Percentiles rank a stretch among this genome's conserved stretches.
Conservation (phyloP, 169 alveolate genomes). For the Besnoitia besnoiti region DNA sequence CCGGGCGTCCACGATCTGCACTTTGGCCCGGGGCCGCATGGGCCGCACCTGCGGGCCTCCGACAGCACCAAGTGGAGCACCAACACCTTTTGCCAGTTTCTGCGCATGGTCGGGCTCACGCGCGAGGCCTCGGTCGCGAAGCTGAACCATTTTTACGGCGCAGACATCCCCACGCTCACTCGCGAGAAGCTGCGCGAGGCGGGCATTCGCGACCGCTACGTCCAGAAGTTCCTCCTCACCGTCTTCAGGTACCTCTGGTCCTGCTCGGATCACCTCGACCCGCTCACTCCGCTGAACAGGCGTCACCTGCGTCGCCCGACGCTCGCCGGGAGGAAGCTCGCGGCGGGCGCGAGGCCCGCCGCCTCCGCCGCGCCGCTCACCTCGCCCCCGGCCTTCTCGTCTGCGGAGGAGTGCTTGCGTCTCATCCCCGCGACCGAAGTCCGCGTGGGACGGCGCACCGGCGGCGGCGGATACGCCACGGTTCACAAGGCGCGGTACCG, state of each 20-base stretch:
- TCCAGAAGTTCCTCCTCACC: constrained; percentile 22
- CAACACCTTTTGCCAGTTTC: constrained; percentile 14
- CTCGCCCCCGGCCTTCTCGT: neutral
- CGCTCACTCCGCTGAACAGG: constrained; percentile 36
- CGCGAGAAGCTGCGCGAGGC: neutral
- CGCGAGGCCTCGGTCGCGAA: constrained; percentile 28
- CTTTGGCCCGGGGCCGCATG: neutral
- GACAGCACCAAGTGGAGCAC: constrained; percentile 50
- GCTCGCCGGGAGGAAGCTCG: neutral
- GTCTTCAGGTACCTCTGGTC: constrained; percentile 46
- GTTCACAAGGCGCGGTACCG: constrained; percentile 38
- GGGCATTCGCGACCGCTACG: constrained; percentile 21
- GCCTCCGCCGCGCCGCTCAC: neutral
- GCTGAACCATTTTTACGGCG: neutral
- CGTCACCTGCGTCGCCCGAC: neutral
- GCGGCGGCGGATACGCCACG: constrained; percentile 51
- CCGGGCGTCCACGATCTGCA: neutral
- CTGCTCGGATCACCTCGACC: constrained; percentile 43
- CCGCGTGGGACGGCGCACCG: constrained; percentile 8
- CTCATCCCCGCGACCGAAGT: constrained; percentile 20
- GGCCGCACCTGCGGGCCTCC: constrained; percentile 33
- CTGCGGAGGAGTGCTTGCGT: neutral
- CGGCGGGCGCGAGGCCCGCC: neutral
- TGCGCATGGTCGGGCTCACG: constrained; percentile 26
- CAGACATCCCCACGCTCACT: constrained; percentile 33